Evolutionary conservation across 2,329 filamentous ascomycete genomes (phyloP).

Genomic region (Paraphaeosphaeria minitans): DNA sequence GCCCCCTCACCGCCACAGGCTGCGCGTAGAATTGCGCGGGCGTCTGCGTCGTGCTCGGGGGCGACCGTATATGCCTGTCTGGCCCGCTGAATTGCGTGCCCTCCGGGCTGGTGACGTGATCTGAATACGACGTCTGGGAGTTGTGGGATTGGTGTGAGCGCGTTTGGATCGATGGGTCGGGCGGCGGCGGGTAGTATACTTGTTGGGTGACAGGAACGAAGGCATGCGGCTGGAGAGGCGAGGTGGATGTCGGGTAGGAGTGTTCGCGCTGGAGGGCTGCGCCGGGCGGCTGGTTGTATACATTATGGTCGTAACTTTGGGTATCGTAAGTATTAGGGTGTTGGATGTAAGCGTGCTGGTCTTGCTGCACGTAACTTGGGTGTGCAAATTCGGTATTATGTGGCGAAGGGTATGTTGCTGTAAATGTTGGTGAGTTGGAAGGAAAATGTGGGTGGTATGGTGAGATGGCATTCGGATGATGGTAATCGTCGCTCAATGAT

Average conservation of each 20-base stretch:
- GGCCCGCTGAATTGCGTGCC: constrained; percentile 25
- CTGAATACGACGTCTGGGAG: constrained; percentile 13
- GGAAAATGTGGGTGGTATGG: constrained; percentile 24
- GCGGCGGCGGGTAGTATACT: constrained; percentile 37
- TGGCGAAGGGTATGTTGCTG: constrained; percentile 21
- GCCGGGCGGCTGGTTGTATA: constrained; percentile 24
- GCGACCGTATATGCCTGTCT: constrained; percentile 12
- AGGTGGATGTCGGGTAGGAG: constrained; percentile 29
- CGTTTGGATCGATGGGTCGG: constrained; percentile 21
- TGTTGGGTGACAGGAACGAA: constrained; percentile 16
- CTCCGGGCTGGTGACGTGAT: constrained; percentile 22
- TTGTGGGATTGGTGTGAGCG: constrained; percentile 19
- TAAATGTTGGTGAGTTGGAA: constrained; percentile 21
- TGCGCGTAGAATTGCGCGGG: constrained; percentile 45
- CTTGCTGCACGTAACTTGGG: constrained; percentile 21
- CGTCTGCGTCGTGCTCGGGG: constrained; percentile 32
- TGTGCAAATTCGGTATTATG: constrained; percentile 15
- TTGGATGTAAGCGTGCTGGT: constrained; percentile 22
- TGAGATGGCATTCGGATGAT: constrained; percentile 18
- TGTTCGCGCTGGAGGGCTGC: constrained; percentile 28
- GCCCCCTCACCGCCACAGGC: constrained; percentile 21
- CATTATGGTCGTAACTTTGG: constrained; percentile 30
- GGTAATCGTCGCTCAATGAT: constrained; percentile 26
- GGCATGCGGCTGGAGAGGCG: constrained; percentile 19
- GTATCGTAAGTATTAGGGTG: constrained; percentile 17